Evolutionary conservation across 1,284 basidiomycete species (phyloP).

Genomic region (Wallemia ichthyophaga): DNA sequence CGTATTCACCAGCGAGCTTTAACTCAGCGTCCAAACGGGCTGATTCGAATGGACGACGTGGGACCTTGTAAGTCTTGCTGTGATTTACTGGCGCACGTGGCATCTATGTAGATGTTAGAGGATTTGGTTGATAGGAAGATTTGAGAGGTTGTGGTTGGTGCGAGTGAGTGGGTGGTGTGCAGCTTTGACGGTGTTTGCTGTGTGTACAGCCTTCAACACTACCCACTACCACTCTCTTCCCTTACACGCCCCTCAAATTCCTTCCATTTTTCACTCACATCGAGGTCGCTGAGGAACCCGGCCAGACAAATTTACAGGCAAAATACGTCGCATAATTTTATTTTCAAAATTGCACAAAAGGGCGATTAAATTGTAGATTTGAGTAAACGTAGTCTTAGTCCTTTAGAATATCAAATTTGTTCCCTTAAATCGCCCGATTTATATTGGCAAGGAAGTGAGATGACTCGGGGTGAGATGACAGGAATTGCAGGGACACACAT

Average conservation of each 20-base stretch:
- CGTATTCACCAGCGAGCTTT: conserved; percentile 99
- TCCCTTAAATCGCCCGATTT: no score
- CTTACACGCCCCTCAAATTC: no score
- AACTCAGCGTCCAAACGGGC: conserved; percentile 97
- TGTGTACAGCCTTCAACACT: no score
- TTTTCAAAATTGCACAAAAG: not conserved
- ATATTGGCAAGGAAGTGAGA: no score
- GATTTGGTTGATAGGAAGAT: not conserved
- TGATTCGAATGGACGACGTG: conserved; percentile 85
- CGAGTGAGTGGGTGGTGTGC: not conserved
- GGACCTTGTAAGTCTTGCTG: conserved; percentile 88
- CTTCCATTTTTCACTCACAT: not conserved
- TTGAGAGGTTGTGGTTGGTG: not conserved
- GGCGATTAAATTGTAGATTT: not conserved
- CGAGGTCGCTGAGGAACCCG: not conserved
- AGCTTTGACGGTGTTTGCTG: not conserved
- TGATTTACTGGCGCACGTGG: conserved; percentile 48
- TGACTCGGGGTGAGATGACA: no score
- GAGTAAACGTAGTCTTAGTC: not conserved
- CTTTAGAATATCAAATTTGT: no score
- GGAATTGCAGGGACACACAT: no score
- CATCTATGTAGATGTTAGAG: not conserved
- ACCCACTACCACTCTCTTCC: no score
- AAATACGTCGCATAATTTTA: not conserved
- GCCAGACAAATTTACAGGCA: not conserved